Evolutionary conservation across 768 basidiomycete species (phyloP).

Genomic region (Rhizopogon rudus): DNA sequence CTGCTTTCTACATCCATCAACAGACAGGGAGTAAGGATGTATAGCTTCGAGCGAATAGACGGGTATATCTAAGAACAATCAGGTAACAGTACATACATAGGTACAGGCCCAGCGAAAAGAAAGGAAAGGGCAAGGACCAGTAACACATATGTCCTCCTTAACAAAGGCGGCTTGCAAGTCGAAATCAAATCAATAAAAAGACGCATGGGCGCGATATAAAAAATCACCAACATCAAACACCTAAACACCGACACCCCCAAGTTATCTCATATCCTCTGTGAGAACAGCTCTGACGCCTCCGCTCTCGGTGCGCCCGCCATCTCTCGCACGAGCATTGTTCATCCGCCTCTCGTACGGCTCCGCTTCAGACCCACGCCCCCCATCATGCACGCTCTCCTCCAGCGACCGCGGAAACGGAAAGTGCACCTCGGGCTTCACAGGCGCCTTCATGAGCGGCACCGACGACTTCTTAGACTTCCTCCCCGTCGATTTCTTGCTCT

Average conservation of each 20-base stretch:
- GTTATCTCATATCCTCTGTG: conserved; percentile 31
- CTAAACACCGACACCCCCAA: conserved; percentile 6
- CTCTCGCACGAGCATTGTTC: conserved; percentile 69
- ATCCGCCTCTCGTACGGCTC: conserved; percentile 42
- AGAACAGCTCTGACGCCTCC: conserved; percentile 78
- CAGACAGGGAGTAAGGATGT: not conserved
- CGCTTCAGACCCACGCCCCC: conserved; percentile 12
- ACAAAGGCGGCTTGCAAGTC: conserved; percentile 8
- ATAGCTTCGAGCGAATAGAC: conserved; percentile 3
- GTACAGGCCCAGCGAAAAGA: conserved; percentile 18
- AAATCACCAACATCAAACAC: conserved; percentile 12
- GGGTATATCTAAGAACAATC: conserved; percentile 23
- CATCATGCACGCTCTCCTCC: conserved; percentile 28
- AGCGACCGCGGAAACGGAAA: conserved; percentile 63
- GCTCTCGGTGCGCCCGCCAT: conserved; percentile 82
- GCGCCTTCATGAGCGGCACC: conserved; percentile 35
- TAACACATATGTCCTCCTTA: conserved; percentile 18
- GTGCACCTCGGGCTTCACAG: conserved; percentile 31
- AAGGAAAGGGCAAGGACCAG: conserved; percentile 5
- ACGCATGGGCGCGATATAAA: conserved; percentile 2
- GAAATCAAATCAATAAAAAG: conserved; percentile 7
- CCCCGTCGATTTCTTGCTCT: conserved; percentile 23
- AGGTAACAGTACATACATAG: conserved; percentile 14
- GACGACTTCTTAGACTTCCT: conserved; percentile 34
- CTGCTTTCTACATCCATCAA: too few species aligned